phyloP scores from a whole-genome alignment of 768 basidiomycete species.

The Rubroboletus pulcherrimus region DNA sequence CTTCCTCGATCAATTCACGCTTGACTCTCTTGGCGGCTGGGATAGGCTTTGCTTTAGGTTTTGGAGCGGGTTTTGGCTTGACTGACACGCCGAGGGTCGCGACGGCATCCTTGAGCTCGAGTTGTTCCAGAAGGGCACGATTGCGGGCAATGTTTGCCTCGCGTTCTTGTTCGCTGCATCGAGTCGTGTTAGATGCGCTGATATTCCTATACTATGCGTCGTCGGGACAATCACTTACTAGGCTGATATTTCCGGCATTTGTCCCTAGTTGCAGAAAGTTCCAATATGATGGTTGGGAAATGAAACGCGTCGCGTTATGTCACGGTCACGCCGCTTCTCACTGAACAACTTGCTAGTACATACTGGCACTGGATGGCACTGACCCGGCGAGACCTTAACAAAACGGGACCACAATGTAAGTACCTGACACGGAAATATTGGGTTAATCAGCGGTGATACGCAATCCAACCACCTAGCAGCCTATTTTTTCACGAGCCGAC shows the following conservation, averaged over 20 bases:
- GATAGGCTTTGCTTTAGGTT: constrained; percentile 55
- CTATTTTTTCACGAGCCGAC: no score
- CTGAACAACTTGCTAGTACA: no score
- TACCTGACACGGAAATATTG: not conserved
- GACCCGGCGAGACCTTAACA: no score
- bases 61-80: constrained; percentile 37
- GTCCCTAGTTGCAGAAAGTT: not conserved
- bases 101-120: constrained; percentile 60
- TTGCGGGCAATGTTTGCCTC: constrained; percentile 82
- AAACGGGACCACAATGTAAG: not conserved
- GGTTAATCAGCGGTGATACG: not conserved
- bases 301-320: constrained; percentile 30
- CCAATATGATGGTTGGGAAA: not conserved
- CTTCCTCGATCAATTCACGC: constrained; percentile 40
- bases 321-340: constrained; percentile 9
- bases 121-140: constrained; percentile 65
- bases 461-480: not conserved
- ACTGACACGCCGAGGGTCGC: constrained; percentile 43
- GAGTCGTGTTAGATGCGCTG: not conserved
- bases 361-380: no score
- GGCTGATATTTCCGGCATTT: constrained; percentile 47
- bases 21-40: constrained; percentile 56
- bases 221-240: constrained; percentile 38
- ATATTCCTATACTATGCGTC: not conserved
- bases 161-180: constrained; percentile 60